phyloP scores from a whole-genome alignment of 2,329 filamentous ascomycete genomes.

The Penicillium corylophilum region DNA sequence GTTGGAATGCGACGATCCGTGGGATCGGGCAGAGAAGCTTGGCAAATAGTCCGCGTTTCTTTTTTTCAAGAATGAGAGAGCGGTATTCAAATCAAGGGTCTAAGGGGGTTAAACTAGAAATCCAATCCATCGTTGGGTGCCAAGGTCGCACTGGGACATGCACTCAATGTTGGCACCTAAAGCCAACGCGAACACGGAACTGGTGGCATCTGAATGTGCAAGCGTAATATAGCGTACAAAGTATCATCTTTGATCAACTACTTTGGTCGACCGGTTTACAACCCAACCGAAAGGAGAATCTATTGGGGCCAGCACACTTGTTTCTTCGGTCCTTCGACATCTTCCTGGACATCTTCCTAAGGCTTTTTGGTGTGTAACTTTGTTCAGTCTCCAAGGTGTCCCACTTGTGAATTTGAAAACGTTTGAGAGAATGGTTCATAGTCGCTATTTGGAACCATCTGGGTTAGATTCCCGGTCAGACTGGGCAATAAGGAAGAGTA shows the following conservation, averaged over 20 bases:
- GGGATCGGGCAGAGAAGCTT: background rate
- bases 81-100: background rate
- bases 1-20: constrained; percentile 14
- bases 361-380: too few relatives aligned
- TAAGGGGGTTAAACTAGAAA: background rate
- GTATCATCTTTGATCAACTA: background rate
- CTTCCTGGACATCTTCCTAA: too few relatives aligned
- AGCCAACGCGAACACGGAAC: background rate
- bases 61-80: background rate
- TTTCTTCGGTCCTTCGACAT: too few relatives aligned
- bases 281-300: too few relatives aligned
- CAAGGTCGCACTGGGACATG: background rate
- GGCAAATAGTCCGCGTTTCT: background rate
- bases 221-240: background rate
- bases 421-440: too few relatives aligned
- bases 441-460: too few relatives aligned
- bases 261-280: too few relatives aligned
- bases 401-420: too few relatives aligned
- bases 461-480: too few relatives aligned
- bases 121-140: background rate
- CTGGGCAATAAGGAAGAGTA: too few relatives aligned
- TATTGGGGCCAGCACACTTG: too few relatives aligned
- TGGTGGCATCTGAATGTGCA: background rate
- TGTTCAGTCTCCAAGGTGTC: too few relatives aligned
- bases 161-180: background rate